Conservation (phyloP, 2,329 filamentous ascomycete species). For the Aplosporella prunicola region DNA sequence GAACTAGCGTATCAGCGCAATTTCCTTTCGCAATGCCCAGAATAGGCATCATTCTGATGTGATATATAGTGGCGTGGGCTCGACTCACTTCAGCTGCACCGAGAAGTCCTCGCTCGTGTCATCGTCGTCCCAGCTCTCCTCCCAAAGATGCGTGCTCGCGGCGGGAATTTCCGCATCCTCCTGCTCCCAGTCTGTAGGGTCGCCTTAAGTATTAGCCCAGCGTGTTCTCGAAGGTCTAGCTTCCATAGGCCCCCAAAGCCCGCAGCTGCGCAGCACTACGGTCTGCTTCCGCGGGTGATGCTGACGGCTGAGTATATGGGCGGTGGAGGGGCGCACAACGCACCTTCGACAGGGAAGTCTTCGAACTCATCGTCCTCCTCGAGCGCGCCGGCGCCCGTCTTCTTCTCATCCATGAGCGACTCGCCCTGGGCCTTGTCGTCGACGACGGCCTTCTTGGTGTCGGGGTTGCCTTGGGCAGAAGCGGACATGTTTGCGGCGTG, state of each 20-base stretch:
- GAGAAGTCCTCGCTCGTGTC: conserved; percentile 96
- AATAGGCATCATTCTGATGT: background rate
- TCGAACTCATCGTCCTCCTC: conserved; percentile 99
- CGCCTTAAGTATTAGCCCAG: background rate
- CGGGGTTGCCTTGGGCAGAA: conserved; percentile 28
- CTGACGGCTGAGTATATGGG: background rate
- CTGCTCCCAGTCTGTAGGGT: conserved; percentile 65
- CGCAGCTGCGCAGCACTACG: no score
- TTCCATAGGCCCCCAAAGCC: no score
- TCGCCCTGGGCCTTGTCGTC: conserved; percentile 30
- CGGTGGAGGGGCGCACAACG: no score
- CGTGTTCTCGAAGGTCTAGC: background rate
- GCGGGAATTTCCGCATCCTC: conserved; percentile 79
- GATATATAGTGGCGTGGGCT: background rate
- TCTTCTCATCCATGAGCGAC: conserved; percentile 49
- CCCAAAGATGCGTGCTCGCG: conserved; percentile 82
- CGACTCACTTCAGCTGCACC: conserved; percentile 74
- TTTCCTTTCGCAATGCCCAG: background rate
- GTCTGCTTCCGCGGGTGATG: no score
- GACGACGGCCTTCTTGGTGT: conserved; percentile 33
- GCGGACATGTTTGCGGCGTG: conserved; percentile 36
- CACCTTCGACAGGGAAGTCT: conserved; percentile 95
- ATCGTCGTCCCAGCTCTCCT: conserved; percentile 99
- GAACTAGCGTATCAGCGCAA: background rate
- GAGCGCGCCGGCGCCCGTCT: conserved; percentile 57